phyloP scores from a whole-genome alignment of 805 yeast genomes.

The Wickerhamomyces kurtzmanii region DNA sequence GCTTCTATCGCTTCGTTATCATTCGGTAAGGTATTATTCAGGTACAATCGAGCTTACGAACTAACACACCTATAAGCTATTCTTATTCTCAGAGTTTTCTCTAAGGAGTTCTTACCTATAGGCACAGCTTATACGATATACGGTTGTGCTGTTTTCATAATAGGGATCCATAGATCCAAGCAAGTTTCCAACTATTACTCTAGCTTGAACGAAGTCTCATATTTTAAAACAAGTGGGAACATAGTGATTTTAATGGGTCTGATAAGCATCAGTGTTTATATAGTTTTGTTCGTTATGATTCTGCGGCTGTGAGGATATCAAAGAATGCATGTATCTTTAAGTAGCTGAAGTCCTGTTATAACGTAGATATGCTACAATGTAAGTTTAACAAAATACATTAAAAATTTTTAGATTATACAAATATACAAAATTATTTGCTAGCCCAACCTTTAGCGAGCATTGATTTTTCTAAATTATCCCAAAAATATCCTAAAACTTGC shows the following conservation, averaged over 20 bases:
- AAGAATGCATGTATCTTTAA: no score
- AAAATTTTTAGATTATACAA: no score
- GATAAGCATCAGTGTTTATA: slow-evolving; percentile 41
- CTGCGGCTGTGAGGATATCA: not conserved
- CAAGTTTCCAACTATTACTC: slow-evolving; percentile 27
- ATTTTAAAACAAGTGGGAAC: slow-evolving; percentile 54
- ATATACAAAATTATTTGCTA: not conserved
- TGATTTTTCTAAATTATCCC: slow-evolving; percentile 75
- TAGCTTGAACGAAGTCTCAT: slow-evolving; percentile 25
- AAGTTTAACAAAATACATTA: no score
- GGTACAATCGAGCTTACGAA: slow-evolving; percentile 17
- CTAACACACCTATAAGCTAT: slow-evolving; percentile 12
- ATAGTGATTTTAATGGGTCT: slow-evolving; percentile 40
- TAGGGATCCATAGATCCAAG: slow-evolving; percentile 23
- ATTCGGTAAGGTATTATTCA: slow-evolving; percentile 24
- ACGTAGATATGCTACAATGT: no score
- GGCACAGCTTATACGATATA: slow-evolving; percentile 59
- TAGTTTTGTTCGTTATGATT: slow-evolving; percentile 37
- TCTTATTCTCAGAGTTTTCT: slow-evolving; percentile 54
- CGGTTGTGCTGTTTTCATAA: slow-evolving; percentile 34
- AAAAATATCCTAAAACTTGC: slow-evolving; percentile 74
- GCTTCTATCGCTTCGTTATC: slow-evolving; percentile 63
- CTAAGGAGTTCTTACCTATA: slow-evolving; percentile 51
- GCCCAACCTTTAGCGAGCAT: slow-evolving; percentile 52
- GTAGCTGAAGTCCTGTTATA: no score